phyloP scores from a whole-genome alignment of 2,329 filamentous ascomycete genomes.

The Corynespora cassiicola region DNA sequence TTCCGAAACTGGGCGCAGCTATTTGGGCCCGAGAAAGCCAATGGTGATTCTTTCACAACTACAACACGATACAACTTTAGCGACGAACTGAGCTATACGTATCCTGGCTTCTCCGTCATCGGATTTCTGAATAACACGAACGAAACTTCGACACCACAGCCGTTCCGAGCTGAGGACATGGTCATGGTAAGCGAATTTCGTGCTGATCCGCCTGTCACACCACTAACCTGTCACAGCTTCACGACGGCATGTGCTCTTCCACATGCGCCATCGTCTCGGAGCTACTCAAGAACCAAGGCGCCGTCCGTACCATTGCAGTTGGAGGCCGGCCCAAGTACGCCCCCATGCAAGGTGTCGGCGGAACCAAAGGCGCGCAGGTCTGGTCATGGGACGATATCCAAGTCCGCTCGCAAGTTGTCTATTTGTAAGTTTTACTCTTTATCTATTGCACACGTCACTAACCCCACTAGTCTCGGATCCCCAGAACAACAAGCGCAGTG shows the following conservation, averaged over 20 bases:
- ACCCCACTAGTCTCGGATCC: conserved; percentile 26
- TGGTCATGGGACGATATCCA: conserved; percentile 43
- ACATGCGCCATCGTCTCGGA: conserved; percentile 57
- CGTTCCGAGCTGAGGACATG: conserved; percentile 48
- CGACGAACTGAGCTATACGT: conserved; percentile 35
- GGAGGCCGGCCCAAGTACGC: conserved; percentile 50
- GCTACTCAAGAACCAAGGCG: conserved; percentile 53
- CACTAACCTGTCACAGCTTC: conserved; percentile 25
- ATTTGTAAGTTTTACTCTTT: conserved; percentile 20
- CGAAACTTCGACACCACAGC: conserved; percentile 37
- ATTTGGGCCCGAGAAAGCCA: conserved; percentile 41
- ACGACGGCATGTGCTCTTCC: conserved; percentile 54
- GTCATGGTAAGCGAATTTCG: conserved; percentile 35
- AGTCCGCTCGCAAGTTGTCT: conserved; percentile 37
- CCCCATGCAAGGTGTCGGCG: conserved; percentile 53
- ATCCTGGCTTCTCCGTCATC: conserved; percentile 35
- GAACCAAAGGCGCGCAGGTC: conserved; percentile 52
- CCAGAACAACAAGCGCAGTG: conserved; percentile 36
- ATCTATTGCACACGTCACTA: neutral
- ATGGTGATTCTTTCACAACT: conserved; percentile 43
- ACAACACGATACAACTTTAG: conserved; percentile 46
- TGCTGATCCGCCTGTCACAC: neutral
- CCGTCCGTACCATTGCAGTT: conserved; percentile 50
- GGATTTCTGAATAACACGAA: conserved; percentile 38
- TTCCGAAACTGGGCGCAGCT: conserved; percentile 43